Conservation (phyloP, 2,329 filamentous ascomycete genomes). For the Cercospora citrullina region DNA sequence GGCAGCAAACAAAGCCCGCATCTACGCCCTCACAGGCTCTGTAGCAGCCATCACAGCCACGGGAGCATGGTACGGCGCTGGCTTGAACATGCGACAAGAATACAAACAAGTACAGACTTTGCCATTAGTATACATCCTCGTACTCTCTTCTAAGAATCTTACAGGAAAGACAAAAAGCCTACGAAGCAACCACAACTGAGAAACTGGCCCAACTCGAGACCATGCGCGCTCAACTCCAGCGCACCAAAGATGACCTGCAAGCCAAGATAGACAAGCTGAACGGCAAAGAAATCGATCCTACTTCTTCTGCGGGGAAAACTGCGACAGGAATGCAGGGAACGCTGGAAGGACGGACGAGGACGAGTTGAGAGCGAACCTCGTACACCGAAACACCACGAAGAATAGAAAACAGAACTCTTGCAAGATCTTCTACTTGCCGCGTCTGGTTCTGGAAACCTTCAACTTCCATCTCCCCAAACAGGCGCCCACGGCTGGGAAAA, state of each 20-base stretch:
- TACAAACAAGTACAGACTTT: constrained; percentile 48
- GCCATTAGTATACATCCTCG: not conserved
- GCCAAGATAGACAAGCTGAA: constrained; percentile 57
- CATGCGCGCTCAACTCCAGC: constrained; percentile 51
- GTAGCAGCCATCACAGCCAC: constrained; percentile 58
- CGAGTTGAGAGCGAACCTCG: not conserved
- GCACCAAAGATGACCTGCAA: constrained; percentile 56
- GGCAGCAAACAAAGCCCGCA: constrained; percentile 42
- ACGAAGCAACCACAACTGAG: constrained; percentile 55
- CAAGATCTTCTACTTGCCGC: too few species aligned
- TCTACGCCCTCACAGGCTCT: constrained; percentile 56
- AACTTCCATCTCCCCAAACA: too few species aligned
- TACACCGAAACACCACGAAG: too few species aligned
- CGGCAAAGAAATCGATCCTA: constrained; percentile 31
- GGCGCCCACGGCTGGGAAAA: too few species aligned
- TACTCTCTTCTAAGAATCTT: constrained; percentile 34
- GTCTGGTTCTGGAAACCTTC: too few species aligned
- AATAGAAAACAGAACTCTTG: too few species aligned
- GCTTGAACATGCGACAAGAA: constrained; percentile 56
- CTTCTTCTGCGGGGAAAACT: not conserved
- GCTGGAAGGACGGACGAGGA: constrained; percentile 7
- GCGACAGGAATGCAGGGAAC: constrained; percentile 8
- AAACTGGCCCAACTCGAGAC: constrained; percentile 56
- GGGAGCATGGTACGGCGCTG: constrained; percentile 61
- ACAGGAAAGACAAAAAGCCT: constrained; percentile 44